Percentiles rank a stretch among this genome's conserved stretches.
These are phyloP conservation scores for Penicillium odoratum DNA, from an alignment of 495 filamentous ascomycete genomes.

Conservation along the genomic window DNA sequence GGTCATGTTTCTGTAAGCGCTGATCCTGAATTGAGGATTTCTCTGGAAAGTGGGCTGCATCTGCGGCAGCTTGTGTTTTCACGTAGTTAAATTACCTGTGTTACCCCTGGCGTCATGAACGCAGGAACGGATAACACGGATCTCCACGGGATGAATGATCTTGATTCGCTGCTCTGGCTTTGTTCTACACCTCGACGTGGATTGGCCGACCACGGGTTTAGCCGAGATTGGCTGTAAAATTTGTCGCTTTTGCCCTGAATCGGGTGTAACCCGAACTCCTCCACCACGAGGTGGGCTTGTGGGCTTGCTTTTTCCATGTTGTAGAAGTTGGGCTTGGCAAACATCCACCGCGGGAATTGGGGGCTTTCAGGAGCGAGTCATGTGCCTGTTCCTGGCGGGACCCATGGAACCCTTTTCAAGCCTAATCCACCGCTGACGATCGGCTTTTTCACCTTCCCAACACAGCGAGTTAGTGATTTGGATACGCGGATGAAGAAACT, in stretches of 20 bases:
- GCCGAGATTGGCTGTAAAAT: conserved; percentile 14
- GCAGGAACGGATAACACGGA: conserved; percentile 24
- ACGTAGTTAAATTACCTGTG: neutral
- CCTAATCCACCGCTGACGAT: conserved; percentile 10
- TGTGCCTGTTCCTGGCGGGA: conserved; percentile 20
- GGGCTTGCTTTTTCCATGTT: neutral
- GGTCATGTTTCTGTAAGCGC: neutral
- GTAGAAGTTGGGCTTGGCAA: neutral
- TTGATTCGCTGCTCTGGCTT: conserved; percentile 12
- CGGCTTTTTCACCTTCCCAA: conserved; percentile 12
- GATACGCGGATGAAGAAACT: neutral
- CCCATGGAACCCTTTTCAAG: conserved; percentile 14
- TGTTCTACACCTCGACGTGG: conserved; percentile 1
- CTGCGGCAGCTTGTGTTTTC: neutral
- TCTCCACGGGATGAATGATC: conserved; percentile 10
- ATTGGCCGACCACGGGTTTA: conserved; percentile 18
- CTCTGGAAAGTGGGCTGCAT: neutral
- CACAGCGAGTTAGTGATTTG: conserved; percentile 3
- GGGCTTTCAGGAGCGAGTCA: conserved; percentile 12
- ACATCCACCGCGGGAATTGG: neutral
- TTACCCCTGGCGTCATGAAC: conserved; percentile 25
- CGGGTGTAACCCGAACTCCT: conserved; percentile 13
- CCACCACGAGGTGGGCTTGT: conserved; percentile 3
- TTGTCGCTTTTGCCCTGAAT: neutral
- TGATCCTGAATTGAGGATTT: conserved; percentile 2